Percentiles rank a stretch among this genome's conserved stretches.
Evolutionary conservation across 768 basidiomycete species (phyloP).

Genomic region (Auriscalpium microsporum): DNA sequence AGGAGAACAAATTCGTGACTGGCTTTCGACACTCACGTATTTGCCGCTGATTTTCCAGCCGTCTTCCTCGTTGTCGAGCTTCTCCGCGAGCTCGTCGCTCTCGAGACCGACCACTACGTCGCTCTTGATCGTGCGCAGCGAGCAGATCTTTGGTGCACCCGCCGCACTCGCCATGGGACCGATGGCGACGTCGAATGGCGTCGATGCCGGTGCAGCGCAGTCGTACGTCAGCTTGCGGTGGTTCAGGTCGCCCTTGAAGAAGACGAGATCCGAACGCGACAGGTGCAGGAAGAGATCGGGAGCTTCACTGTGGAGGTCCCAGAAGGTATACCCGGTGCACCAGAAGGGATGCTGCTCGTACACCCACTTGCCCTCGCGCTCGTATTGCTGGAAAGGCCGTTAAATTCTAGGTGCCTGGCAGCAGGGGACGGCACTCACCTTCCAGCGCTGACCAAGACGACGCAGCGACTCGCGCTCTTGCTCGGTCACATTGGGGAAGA

Average conservation of each 20-base stretch:
- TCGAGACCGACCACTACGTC: conserved; percentile 90
- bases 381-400: conserved; percentile 58
- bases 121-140: conserved; percentile 87
- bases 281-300: conserved; percentile 91
- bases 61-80: conserved; percentile 74
- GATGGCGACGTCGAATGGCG: conserved; percentile 84
- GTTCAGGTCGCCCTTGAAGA: conserved; percentile 93
- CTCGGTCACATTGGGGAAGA: conserved; percentile 80
- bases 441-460: conserved; percentile 80
- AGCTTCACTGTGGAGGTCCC: conserved; percentile 76
- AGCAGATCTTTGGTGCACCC: conserved; percentile 81
- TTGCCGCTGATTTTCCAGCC: conserved; percentile 98
- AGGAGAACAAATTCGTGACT: no score
- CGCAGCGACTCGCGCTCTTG: conserved; percentile 74
- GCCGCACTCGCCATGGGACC: conserved; percentile 86
- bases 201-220: conserved; percentile 77
- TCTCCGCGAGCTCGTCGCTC: conserved; percentile 64
- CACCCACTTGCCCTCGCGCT: conserved; percentile 86
- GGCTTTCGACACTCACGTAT: conserved; percentile 55
- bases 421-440: conserved; percentile 37
- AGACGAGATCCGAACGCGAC: conserved; percentile 81
- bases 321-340: conserved; percentile 95
- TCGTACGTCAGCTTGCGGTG: conserved; percentile 88
- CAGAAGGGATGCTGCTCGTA: conserved; percentile 93
- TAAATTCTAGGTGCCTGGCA: neutral